These are phyloP conservation scores for Monosporascus sp. DNA, from an alignment of 2,329 filamentous ascomycete species.

Conservation along the genomic window DNA sequence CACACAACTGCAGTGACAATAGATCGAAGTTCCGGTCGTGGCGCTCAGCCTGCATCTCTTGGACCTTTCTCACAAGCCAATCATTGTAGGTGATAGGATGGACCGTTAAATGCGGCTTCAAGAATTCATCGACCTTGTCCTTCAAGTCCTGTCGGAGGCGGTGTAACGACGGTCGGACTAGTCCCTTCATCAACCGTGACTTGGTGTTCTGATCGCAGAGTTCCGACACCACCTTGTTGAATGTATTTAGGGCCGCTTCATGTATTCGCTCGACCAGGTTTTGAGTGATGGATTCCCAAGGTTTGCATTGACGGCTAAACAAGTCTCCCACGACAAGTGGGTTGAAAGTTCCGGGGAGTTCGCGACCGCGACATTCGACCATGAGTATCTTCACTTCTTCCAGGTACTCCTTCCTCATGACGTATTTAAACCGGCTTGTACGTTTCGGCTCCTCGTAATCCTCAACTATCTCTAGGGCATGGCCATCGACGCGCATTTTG, in stretches of 20 bases:
- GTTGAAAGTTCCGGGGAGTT: slow-evolving; percentile 23
- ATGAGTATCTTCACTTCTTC: slow-evolving; percentile 12
- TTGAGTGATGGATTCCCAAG: slow-evolving; percentile 20
- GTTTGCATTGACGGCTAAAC: slow-evolving; percentile 22
- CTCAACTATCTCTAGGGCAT: slow-evolving; percentile 21
- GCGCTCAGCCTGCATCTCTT: slow-evolving; percentile 15
- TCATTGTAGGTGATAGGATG: slow-evolving; percentile 25
- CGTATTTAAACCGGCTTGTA: slow-evolving; percentile 1
- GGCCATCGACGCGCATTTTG: slow-evolving; percentile 18
- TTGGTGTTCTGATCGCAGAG: slow-evolving; percentile 17
- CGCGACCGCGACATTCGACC: slow-evolving; percentile 20
- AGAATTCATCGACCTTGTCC: slow-evolving; percentile 16
- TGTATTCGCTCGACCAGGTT: slow-evolving; percentile 19
- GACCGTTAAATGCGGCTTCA: slow-evolving; percentile 18
- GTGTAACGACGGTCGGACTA: slow-evolving; percentile 19
- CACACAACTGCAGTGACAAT: background rate
- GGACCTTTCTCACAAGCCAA: slow-evolving; percentile 15
- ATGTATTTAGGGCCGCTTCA: slow-evolving; percentile 16
- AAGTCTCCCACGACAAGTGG: slow-evolving; percentile 21
- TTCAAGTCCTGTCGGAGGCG: slow-evolving; percentile 14
- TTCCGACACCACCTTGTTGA: slow-evolving; percentile 15
- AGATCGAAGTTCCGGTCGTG: slow-evolving; percentile 16
- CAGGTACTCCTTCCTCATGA: slow-evolving; percentile 11
- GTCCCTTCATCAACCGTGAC: slow-evolving; percentile 15
- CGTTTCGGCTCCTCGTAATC: slow-evolving; percentile 10